Evolutionary conservation across 2,329 filamentous ascomycete species (phyloP).

Genomic region (Talaromyces sp.): DNA sequence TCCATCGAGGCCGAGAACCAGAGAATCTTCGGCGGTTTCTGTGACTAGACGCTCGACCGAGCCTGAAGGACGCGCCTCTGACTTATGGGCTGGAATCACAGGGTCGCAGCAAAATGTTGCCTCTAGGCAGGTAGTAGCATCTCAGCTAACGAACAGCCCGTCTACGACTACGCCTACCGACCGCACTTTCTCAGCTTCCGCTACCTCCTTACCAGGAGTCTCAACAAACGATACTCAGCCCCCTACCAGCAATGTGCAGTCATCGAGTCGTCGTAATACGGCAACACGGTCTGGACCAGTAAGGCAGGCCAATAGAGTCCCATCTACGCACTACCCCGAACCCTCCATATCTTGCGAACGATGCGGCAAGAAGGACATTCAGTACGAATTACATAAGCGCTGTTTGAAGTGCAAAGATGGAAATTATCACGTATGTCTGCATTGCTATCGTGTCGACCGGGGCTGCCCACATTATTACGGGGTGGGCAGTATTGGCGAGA

Average conservation of each 20-base stretch:
- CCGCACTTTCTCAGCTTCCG: constrained; percentile 14
- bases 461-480: constrained; percentile 88
- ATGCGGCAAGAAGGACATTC: constrained; percentile 69
- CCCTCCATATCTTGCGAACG: constrained; percentile 70
- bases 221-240: not conserved
- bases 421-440: constrained; percentile 73
- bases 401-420: constrained; percentile 69
- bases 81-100: constrained; percentile 24
- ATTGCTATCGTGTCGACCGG: constrained; percentile 71
- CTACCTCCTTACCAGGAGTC: constrained; percentile 5
- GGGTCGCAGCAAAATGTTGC: constrained; percentile 23
- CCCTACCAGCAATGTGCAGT: constrained; percentile 20
- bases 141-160: constrained; percentile 22
- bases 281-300: constrained; percentile 33
- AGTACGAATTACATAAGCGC: constrained; percentile 83
- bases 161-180: constrained; percentile 17
- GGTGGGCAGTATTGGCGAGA: constrained; percentile 71
- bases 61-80: constrained; percentile 30
- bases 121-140: constrained; percentile 26
- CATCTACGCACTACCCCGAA: constrained; percentile 55
- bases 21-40: constrained; percentile 26
- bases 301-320: constrained; percentile 26
- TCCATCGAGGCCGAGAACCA: constrained; percentile 25
- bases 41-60: constrained; percentile 33
- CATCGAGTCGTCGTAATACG: constrained; percentile 21